Conservation (phyloP, 805 yeast species). For the Sungouiella thailandica region DNA sequence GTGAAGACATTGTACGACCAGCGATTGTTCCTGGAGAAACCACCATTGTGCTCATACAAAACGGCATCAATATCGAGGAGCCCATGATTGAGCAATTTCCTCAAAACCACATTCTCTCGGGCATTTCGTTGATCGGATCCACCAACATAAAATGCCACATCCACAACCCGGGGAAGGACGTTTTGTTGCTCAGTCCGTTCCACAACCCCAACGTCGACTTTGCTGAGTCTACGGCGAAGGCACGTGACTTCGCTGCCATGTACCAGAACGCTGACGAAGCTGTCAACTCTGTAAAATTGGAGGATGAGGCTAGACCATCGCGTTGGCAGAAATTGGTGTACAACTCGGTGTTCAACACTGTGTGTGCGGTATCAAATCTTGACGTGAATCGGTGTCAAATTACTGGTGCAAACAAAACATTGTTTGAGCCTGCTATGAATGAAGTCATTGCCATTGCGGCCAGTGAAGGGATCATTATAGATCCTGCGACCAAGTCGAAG, state of each 20-base stretch:
- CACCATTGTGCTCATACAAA: conserved; percentile 55
- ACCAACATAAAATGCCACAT: conserved; percentile 45
- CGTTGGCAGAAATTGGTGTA: conserved; percentile 39
- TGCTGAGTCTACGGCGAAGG: conserved; percentile 10
- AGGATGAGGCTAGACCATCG: conserved; percentile 24
- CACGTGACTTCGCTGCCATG: conserved; percentile 20
- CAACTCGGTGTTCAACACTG: conserved; percentile 32
- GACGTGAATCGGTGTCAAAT: conserved; percentile 36
- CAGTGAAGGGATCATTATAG: conserved; percentile 52
- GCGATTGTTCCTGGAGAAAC: conserved; percentile 24
- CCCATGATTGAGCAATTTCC: conserved; percentile 52
- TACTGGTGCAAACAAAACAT: conserved; percentile 22
- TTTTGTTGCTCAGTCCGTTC: conserved; percentile 47
- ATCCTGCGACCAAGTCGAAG: conserved; percentile 33
- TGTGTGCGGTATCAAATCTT: conserved; percentile 27
- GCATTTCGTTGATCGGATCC: conserved; percentile 61
- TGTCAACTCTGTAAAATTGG: conserved; percentile 24
- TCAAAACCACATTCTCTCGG: conserved; percentile 48
- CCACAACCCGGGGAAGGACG: conserved; percentile 48
- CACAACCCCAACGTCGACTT: conserved; percentile 20
- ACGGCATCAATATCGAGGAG: conserved; percentile 60
- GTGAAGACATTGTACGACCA: conserved; percentile 38
- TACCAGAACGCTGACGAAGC: conserved; percentile 25
- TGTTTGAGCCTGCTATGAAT: conserved; percentile 55
- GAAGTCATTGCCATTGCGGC: conserved; percentile 64